These are phyloP conservation scores for Furcasterigmium sp. DNA, from an alignment of 2,329 filamentous ascomycete genomes.

Conservation along the genomic window DNA sequence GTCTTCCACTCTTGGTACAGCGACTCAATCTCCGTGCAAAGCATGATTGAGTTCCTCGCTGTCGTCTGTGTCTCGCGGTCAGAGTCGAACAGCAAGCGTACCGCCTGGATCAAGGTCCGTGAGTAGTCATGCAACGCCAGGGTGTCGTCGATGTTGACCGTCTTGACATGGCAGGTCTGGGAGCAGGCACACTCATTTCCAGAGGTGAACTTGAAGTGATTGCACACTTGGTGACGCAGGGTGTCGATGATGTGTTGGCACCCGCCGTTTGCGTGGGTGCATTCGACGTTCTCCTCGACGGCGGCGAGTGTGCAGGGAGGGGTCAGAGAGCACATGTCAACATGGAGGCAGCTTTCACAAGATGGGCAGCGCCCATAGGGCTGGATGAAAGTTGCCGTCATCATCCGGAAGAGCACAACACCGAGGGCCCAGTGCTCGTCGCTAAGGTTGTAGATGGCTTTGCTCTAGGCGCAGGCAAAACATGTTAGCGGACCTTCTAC, in stretches of 20 bases:
- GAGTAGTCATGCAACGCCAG: constrained; percentile 22
- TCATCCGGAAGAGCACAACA: constrained; percentile 34
- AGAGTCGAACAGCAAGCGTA: constrained; percentile 18
- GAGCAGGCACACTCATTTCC: constrained; percentile 7
- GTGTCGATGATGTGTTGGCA: constrained; percentile 14
- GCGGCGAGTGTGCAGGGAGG: constrained; percentile 3
- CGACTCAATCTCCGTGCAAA: constrained; percentile 15
- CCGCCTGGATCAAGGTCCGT: constrained; percentile 13
- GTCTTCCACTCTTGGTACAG: constrained; percentile 22
- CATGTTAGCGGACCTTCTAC: no score
- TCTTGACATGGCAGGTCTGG: constrained; percentile 14
- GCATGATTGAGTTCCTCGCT: neutral
- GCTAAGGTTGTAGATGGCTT: constrained; percentile 27
- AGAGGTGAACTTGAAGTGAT: neutral
- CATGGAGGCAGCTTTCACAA: constrained; percentile 19
- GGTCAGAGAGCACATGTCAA: constrained; percentile 8
- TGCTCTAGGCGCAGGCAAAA: constrained; percentile 16
- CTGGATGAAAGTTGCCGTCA: constrained; percentile 24
- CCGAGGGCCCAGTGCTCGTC: constrained; percentile 33
- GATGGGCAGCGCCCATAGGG: constrained; percentile 20
- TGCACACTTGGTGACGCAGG: neutral
- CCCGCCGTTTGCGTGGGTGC: constrained; percentile 16
- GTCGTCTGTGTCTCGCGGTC: constrained; percentile 11
- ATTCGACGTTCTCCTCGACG: constrained; percentile 6
- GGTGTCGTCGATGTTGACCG: constrained; percentile 24